Evolutionary conservation across 768 basidiomycete genomes (phyloP), one percentile per base, ranked within the genome.

Genomic region (Podaxis rugospora): DNA sequence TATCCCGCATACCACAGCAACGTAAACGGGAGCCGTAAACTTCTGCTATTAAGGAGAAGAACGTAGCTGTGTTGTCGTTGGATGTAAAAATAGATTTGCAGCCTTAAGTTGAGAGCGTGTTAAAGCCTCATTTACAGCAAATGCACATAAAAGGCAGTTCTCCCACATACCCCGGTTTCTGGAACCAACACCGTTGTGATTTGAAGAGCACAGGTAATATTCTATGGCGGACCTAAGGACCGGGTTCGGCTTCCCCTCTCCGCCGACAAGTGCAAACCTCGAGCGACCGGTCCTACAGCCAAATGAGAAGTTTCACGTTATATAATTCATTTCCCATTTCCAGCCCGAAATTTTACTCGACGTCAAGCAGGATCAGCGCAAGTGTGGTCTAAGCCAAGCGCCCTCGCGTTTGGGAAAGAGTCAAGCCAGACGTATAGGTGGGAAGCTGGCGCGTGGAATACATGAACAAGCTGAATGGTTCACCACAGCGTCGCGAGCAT

Each of bases 11-110:
- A 49, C 40, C 40, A 16, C 40, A 37, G 23, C 40, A 55, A 32
- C 21, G 39, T 42, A 42, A 55, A 23, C 4, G 40, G 32, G 21
- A 25, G 27, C 40, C 40, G 54, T 25, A 35, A 55, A 27, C 35
- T 27, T 28, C 54, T 39, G 54, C 27, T 42, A 21, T 55, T 55
- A 55, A 55, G 54, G 54, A 44, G 54, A 44, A 36, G 16, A 42
- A 42, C 40, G 32, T 32, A 32, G 32, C 7, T 5, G 6, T 32
- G 32, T 25, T 27, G 39, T 55, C 39, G 25, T 28, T 35, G 13
- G 32, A 23, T 59, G 23, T 36, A 61, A 44, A 27, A 39, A 27
- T 50, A 37, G 25, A 42, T n/a, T 39, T 6, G 32, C 21, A 55
- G 40, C 37, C 36, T 14, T 14, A 32, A 42, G 7, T 36, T 36